A percentile compares a stretch with the other conserved stretches of the same genome.
Conservation (phyloP, 306 rosid species). For the Cercis canadensis region DNA sequence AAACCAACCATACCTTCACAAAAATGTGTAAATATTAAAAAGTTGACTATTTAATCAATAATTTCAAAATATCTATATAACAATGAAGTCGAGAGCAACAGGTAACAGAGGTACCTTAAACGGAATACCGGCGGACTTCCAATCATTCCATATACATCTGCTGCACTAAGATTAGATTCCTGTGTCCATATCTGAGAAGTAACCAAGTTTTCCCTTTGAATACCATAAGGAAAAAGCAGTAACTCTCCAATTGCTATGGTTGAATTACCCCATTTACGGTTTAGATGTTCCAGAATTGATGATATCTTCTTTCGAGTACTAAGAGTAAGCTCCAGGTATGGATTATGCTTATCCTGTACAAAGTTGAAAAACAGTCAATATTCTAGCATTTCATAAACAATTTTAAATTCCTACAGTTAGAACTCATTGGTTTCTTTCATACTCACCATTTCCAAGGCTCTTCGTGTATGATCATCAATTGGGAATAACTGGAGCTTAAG, state of each 20-base stretch:
- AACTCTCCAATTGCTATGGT: conserved; percentile 63
- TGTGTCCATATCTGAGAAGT: conserved; percentile 56
- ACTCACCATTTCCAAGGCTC: conserved; percentile 70
- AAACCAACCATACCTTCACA: conserved; percentile 73
- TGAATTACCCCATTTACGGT: conserved; percentile 71
- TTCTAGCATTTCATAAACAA: neutral
- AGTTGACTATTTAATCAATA: no score
- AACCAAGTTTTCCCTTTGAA: conserved; percentile 46
- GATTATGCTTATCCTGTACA: conserved; percentile 70
- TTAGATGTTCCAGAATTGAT: conserved; percentile 66
- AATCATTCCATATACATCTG: conserved; percentile 52
- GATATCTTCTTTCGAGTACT: conserved; percentile 66
- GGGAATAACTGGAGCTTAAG: conserved; percentile 72
- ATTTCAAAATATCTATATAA: no score
- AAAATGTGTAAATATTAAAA: conserved; percentile 16
- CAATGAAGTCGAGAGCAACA: neutral
- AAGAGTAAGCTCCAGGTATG: conserved; percentile 67
- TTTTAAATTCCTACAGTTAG: neutral
- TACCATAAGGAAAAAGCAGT: conserved; percentile 57
- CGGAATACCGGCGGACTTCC: conserved; percentile 69
- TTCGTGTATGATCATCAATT: conserved; percentile 59
- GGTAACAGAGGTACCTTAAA: conserved; percentile 48
- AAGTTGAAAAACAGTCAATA: neutral
- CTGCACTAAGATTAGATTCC: conserved; percentile 59
- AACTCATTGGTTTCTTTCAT: neutral